Evolutionary conservation across 495 filamentous ascomycete species (phyloP), one percentile per base, ranked within the genome.

Genomic region (Neurospora intermedia): DNA sequence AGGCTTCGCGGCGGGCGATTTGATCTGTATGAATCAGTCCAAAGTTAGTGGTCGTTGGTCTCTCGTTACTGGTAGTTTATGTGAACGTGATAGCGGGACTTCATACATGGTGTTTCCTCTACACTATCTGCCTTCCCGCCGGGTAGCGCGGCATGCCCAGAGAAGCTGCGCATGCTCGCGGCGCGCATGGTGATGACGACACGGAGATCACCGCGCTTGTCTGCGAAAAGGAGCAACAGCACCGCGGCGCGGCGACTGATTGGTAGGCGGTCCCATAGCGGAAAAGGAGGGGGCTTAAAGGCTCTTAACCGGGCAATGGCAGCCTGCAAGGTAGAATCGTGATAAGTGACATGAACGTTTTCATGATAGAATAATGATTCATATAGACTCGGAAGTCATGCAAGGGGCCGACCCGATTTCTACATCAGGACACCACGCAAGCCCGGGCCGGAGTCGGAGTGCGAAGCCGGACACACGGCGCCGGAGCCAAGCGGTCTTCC

Each of bases 111-210:
- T 9, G 85, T 84, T 72, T 88, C 86, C 8, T 81, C 77, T 7
- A 84, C 66, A 9, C 78, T 79, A 75, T 87, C 85, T 38, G 84
- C 85, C 83, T 85, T 89, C 80, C 93, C 94, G 43, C 94, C 94
- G 1, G 94, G 94, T 73, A 97, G 88, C 73, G 94, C 94, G 69
- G 92, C 94, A 79, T 97, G 93, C 27, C 94, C 84, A 3, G 84
- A 85, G 76, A 88, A 90, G 75, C 83, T 87, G 23, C 90, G 89
- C 74, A 97, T 81, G 45, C 87, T 91, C 71, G 89, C 88, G 41
- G 93, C 91, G 73, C 94, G 88, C 81, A 97, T 93, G 35, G 94
- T 98, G 71, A 98, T 87, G 23, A 97, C 93, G 10, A 96, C 90
- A 54, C 90, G 84, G 40, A 97, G 82, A 62, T 95, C 91, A 11